A percentile compares a stretch with the other conserved stretches of the same genome.
Conservation (phyloP, 2,329 filamentous ascomycete species). For the Lojkania enalia region DNA sequence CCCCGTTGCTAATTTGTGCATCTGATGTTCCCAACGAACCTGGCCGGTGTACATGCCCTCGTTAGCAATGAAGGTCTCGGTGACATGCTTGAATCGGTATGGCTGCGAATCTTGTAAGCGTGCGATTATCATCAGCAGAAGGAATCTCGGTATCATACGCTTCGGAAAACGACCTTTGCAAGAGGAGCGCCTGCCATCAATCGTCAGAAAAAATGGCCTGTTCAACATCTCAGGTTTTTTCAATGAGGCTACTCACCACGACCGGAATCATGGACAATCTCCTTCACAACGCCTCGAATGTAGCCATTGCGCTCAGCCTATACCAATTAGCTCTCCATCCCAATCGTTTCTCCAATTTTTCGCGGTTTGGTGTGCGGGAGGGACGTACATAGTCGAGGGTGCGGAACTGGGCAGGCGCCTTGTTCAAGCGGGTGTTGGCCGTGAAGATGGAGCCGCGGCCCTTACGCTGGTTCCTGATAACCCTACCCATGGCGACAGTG, state of each 20-base stretch:
- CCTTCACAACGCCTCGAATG: slow-evolving; percentile 95
- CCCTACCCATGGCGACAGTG: slow-evolving; percentile 61
- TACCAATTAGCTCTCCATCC: slow-evolving; percentile 43
- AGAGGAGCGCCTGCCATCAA: slow-evolving; percentile 66
- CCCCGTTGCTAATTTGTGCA: background rate
- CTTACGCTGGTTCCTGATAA: slow-evolving; percentile 74
- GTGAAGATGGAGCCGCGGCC: slow-evolving; percentile 78
- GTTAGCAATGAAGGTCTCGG: slow-evolving; percentile 99
- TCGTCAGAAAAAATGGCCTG: too few relatives aligned
- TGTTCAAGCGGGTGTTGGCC: slow-evolving; percentile 72
- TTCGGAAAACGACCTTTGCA: slow-evolving; percentile 94
- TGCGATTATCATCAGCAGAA: slow-evolving; percentile 6
- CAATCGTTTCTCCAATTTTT: slow-evolving; percentile 15
- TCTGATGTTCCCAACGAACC: slow-evolving; percentile 38
- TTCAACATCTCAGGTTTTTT: slow-evolving; percentile 48
- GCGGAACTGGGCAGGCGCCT: slow-evolving; percentile 93
- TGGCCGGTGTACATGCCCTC: slow-evolving; percentile 99
- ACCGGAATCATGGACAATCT: slow-evolving; percentile 98
- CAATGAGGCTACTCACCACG: slow-evolving; percentile 66
- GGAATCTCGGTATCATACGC: slow-evolving; percentile 53
- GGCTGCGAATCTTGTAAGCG: slow-evolving; percentile 51
- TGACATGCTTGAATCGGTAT: slow-evolving; percentile 96
- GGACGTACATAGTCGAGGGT: slow-evolving; percentile 78
- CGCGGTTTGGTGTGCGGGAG: slow-evolving; percentile 22
- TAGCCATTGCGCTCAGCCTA: slow-evolving; percentile 91